Evolutionary conservation across 2,329 filamentous ascomycete species (phyloP), one percentile per base, ranked within the genome.

Genomic region (Aspergillus vadensis): DNA sequence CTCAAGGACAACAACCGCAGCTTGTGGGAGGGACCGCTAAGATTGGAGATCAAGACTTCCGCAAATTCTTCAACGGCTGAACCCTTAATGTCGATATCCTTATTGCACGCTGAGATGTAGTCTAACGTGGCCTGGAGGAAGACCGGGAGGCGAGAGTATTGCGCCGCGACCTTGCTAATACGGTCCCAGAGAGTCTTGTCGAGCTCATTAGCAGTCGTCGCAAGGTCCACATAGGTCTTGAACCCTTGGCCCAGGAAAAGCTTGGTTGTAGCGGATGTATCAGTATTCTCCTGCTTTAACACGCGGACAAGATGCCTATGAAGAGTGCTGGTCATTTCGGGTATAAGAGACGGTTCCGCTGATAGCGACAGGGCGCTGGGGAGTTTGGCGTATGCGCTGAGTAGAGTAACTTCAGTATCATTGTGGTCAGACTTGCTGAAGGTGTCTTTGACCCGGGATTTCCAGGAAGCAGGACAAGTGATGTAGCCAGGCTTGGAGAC

Each of bases 241-340:
- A 95, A 91, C 0, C 90, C 91, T 65, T 88, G 87, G 9, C 89
- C 90, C 59, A 89, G 82, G 53, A 91, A 90, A 65, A 95, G 92
- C 38, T 86, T 82, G n/a, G 86, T 85, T 70, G 88, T 84, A 63
- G 88, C 84, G 3, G 85, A 86, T 2, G 83, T 81, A 55, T 86
- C 76, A 10, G 83, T 81, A 5, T 83, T 83, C 1, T 85, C 86
- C 7, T 87, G 86, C 19, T 85, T 80, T 48, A 91, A 77, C 0
- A 88, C 86, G 23, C 88, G 81, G 66, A 87, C 86, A 41, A 91
- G 75, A 69, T 90, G 90, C 58, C 84, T 81, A 38, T 90, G 81
- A 21, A 92, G 75, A 32, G 88, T 81, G 67, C 89, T 84, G 1
- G 86, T 83, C 66, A 91, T 86, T 62, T 87, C 85, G 1, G 86